Conservation (phyloP, 2,329 filamentous ascomycete species). For the Verticillium tricorpus region DNA sequence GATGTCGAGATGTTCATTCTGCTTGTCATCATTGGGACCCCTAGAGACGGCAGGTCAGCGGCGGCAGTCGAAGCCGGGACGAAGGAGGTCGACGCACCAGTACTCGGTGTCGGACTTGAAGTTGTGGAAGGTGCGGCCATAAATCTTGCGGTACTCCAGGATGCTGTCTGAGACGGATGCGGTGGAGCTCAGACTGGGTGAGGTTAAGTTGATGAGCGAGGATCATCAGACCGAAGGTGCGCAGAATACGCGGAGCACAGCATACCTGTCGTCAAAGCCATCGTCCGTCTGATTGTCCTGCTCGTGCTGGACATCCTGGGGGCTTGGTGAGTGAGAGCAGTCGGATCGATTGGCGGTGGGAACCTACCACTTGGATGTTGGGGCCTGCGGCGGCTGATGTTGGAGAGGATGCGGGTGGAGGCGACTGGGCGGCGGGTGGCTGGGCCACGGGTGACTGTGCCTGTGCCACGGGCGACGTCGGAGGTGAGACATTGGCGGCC, state of each 20-base stretch:
- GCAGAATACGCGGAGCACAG: background rate
- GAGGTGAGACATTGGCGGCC: background rate
- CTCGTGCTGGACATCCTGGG: background rate
- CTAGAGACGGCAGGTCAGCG: constrained; percentile 3
- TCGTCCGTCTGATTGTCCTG: background rate
- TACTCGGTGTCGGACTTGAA: constrained; percentile 12
- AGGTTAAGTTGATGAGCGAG: background rate
- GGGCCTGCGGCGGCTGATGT: background rate
- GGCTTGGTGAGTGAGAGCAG: background rate
- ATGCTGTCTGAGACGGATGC: constrained; percentile 18
- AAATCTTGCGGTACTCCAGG: constrained; percentile 15
- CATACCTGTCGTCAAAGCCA: background rate
- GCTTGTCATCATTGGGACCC: constrained; percentile 15
- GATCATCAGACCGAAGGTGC: background rate
- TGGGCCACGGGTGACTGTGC: background rate
- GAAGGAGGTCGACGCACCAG: background rate
- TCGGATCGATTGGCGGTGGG: background rate
- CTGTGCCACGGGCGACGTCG: background rate
- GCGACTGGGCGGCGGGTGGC: background rate
- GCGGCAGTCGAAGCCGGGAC: background rate
- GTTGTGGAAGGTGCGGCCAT: constrained; percentile 17
- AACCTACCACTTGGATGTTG: background rate
- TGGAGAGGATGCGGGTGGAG: background rate
- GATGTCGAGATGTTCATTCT: constrained; percentile 13
- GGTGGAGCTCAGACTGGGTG: constrained; percentile 11